Conservation (phyloP, 2,329 filamentous ascomycete species). For the Trematosphaeria pertusa region DNA sequence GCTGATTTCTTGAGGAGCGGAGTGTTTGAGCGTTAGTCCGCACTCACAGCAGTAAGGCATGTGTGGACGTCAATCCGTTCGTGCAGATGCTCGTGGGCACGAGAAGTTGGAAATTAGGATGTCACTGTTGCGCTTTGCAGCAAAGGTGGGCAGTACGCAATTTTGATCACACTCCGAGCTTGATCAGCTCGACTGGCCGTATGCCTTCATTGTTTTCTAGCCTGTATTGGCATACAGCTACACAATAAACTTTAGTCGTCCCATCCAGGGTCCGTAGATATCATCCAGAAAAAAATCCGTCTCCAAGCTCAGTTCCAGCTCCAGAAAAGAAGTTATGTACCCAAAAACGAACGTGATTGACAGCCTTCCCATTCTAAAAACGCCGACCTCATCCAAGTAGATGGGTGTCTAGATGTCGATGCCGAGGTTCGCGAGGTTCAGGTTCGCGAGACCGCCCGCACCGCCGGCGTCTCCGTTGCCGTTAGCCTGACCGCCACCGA, state of each 20-base stretch:
- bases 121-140: neutral
- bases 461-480: neutral
- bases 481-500: constrained; percentile 8
- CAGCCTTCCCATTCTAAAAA: neutral
- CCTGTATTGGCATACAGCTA: neutral
- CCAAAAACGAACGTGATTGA: constrained; percentile 1
- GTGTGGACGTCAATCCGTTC: neutral
- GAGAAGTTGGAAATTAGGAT: neutral
- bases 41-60: too few relatives aligned
- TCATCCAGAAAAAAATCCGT: neutral
- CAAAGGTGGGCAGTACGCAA: neutral
- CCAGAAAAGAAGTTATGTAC: constrained; percentile 2
- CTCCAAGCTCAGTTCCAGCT: constrained; percentile 4
- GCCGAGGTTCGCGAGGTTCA: neutral
- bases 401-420: neutral
- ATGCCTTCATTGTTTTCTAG: constrained; percentile 5
- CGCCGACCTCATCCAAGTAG: neutral
- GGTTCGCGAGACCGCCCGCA: neutral
- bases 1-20: neutral
- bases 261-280: constrained; percentile 1
- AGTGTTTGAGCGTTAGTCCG: too few relatives aligned
- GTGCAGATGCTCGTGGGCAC: neutral
- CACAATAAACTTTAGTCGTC: constrained; percentile 6
- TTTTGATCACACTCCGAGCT: neutral
- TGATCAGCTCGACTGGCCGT: constrained; percentile 12